These are phyloP conservation scores for Dalbergia oliveri DNA, from an alignment of 306 rosid species.

Conservation along the genomic window DNA sequence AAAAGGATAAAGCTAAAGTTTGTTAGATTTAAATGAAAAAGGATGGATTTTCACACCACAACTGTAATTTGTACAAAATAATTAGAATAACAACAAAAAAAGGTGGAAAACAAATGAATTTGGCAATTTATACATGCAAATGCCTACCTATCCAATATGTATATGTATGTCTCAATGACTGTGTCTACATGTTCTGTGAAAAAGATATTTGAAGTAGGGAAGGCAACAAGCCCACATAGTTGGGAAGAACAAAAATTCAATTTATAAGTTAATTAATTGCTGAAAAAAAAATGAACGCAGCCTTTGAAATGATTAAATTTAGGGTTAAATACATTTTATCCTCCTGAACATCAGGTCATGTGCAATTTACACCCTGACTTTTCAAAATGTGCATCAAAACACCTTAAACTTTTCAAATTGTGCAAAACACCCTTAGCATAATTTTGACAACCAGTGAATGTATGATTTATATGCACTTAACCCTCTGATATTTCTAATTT, in stretches of 20 bases:
- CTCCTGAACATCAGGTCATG: too few species aligned
- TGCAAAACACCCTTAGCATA: too few species aligned
- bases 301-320: constrained; percentile 22
- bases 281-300: neutral
- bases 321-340: neutral
- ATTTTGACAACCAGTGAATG: too few species aligned
- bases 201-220: constrained; percentile 22
- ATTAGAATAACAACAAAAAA: constrained; percentile 36
- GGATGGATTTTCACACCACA: constrained; percentile 28
- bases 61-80: constrained; percentile 23
- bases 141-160: neutral
- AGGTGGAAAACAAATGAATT: constrained; percentile 17
- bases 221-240: constrained; percentile 37
- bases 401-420: too few species aligned
- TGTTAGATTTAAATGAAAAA: constrained; percentile 31
- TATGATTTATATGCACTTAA: too few species aligned
- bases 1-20: constrained; percentile 23
- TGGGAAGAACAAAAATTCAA: constrained; percentile 20
- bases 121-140: constrained; percentile 31
- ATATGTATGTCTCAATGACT: constrained; percentile 9
- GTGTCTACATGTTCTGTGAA: neutral
- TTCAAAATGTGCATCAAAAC: too few species aligned
- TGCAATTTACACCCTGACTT: too few species aligned
- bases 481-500: too few species aligned
- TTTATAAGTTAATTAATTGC: constrained; percentile 18